These are phyloP conservation scores for Eremochloa ophiuroides DNA, from an alignment of 176 grass and related monocot species.

Conservation along the genomic window DNA sequence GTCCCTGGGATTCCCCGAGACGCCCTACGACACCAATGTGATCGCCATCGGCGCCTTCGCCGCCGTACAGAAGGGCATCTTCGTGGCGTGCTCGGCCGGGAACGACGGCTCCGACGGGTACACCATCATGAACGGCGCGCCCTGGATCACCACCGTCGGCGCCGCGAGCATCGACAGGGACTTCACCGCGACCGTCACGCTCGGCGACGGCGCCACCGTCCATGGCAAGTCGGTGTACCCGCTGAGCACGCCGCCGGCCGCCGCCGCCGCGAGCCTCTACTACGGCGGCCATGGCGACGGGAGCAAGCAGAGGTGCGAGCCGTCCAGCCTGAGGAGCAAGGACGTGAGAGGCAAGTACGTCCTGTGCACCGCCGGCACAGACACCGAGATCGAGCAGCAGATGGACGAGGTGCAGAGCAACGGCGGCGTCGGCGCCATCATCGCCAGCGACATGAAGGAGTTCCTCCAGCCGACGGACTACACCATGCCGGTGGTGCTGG, in stretches of 20 bases:
- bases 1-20: slow-evolving; percentile 50
- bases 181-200: slow-evolving; percentile 51
- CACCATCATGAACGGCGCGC: slow-evolving; percentile 57
- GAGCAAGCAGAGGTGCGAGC: slow-evolving; percentile 35
- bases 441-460: slow-evolving; percentile 27
- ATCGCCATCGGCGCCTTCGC: slow-evolving; percentile 59
- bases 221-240: slow-evolving; percentile 58
- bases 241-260: background rate
- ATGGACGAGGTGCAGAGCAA: slow-evolving; percentile 42
- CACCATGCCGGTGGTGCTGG: slow-evolving; percentile 35
- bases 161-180: slow-evolving; percentile 54
- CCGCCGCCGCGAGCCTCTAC: slow-evolving; percentile 27
- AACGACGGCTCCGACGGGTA: slow-evolving; percentile 48
- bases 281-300: slow-evolving; percentile 40
- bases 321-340: slow-evolving; percentile 32
- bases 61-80: slow-evolving; percentile 50
- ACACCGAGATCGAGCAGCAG: slow-evolving; percentile 13
- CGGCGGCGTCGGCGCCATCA: slow-evolving; percentile 46
- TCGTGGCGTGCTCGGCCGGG: slow-evolving; percentile 50
- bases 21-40: slow-evolving; percentile 43
- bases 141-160: slow-evolving; percentile 69
- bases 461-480: slow-evolving; percentile 30
- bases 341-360: slow-evolving; percentile 53
- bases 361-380: slow-evolving; percentile 30
- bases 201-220: slow-evolving; percentile 31